Base-by-base conservation (phyloP, 2,329 filamentous ascomycete species). In the Fusarium bulbicola region DNA sequence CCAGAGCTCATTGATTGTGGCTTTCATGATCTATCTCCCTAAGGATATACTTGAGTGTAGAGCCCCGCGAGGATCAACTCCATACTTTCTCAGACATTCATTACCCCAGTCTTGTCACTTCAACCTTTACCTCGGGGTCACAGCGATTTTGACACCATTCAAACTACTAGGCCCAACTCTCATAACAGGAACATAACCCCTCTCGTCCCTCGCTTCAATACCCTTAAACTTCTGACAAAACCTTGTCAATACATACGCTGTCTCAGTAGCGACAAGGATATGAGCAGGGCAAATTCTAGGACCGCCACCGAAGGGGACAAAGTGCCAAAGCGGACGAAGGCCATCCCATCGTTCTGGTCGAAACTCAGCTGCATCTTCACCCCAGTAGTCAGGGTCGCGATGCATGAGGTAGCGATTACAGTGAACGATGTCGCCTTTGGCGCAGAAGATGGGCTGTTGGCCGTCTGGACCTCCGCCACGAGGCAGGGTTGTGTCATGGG, bases 281-380 rank as follows among this genome's bases (percentile, higher is more conserved):
- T 59, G 57, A 52, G 57, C 57, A 13, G 57, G 57, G 13, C 57
- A 59, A 3, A 59, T 59, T 42, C 57, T 53, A 6, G 57, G 57
- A 2, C 57, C 57, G 2, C 57, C 57, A 18, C 57, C 57, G 1
- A 59, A 59, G 1, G 57, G 57, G 2, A 59, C 57, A 26, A 59
- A 59, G 14, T 59, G 57, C 57, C 57, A 59, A 2, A 59, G 45
- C 7, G 57, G 57, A 34, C 57, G 57, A 5, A 59, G 30, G 7
- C 45, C 57, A n/a, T 42, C 45, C 57, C 57, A 59, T 15, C 57
- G 57, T 24, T 59, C 57, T 13, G 57, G 45, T 26, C 57, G 6
- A 8, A 59, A 59, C n/a, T 59, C 57, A 0, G 36, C 10, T 11
- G 57, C 57, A 20, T 53, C 57, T 12, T 30, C 21, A 6, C 45